Evolutionary conservation across 2,329 filamentous ascomycete species (phyloP), one percentile per base, ranked within the genome.

Genomic region (Sarocladium strictum): DNA sequence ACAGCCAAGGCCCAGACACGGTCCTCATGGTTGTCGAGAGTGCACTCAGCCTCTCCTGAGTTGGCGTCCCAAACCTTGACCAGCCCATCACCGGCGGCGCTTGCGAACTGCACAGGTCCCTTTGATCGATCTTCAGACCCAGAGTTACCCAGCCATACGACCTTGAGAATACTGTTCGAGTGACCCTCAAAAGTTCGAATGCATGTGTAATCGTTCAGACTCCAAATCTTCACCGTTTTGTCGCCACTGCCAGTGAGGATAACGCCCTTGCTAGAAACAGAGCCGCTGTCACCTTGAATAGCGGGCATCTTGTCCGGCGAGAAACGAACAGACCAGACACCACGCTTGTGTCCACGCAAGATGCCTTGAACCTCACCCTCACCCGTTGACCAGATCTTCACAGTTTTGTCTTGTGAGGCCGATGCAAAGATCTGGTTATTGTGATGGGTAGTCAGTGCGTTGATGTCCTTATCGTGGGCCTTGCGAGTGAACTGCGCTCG

Each of bases 401-500:
- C 91, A 0, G 90, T 95, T 61, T 91, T 89, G 68, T 99, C 94
- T 71, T 99, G 94, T 4, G 93, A 97, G 27, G 94, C 93, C 1
- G 94, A 97, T 2, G 93, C 95, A 65, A 99, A 97, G 1, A 97
- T 72, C n/a, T 85, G 82, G 3, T 83, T 83, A 1, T 81, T 78
- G 21, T 84, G 80, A 59, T 91, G 89, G 11, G 94, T 79, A 59
- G 95, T 90, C 52, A 99, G 81, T 2, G 94, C 91, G 63, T 99
- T 99, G 71, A 99, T 99, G 61, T 99, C 94, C 68, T 99, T 99
- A 66, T 99, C 94, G 70, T 99, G 94, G 1, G 94, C 94, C 70
- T 97, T 96, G 55, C 94, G 83, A 1, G 94, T 97, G 69, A 89
- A 99, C 3, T 85, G 72, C 38, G 90, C 90, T 61, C 84, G 76